Evolutionary conservation across 2,329 filamentous ascomycete genomes (phyloP).

Genomic region (Calonectria pteridis): DNA sequence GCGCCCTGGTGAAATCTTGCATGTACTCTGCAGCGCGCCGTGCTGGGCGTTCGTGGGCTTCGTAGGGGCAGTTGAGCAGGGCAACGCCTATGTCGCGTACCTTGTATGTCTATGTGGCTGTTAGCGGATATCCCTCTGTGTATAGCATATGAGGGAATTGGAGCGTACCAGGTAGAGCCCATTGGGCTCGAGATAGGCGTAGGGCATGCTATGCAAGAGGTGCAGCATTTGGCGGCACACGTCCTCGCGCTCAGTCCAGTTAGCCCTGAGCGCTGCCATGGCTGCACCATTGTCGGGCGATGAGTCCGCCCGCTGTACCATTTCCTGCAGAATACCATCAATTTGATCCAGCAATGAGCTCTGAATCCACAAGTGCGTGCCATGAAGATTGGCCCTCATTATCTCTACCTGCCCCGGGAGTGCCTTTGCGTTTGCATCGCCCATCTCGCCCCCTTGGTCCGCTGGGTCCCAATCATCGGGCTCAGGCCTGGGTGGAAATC

Average conservation of each 20-base stretch:
- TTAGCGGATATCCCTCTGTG: not conserved
- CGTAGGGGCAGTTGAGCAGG: conserved; percentile 50
- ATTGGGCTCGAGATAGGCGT: conserved; percentile 49
- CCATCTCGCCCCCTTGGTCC: not conserved
- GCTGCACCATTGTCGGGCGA: not conserved
- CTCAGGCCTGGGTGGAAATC: not conserved
- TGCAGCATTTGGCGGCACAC: conserved; percentile 52
- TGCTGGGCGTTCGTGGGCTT: conserved; percentile 39
- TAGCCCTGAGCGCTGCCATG: conserved; percentile 27
- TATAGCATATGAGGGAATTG: not conserved
- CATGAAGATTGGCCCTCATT: conserved; percentile 51
- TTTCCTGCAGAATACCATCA: conserved; percentile 41
- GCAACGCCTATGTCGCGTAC: conserved; percentile 51
- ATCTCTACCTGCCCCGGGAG: conserved; percentile 39
- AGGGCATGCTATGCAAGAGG: conserved; percentile 49
- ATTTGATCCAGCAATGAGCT: conserved; percentile 51
- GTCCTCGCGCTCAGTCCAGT: conserved; percentile 51
- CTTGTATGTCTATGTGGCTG: conserved; percentile 44
- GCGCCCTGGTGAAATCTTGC: conserved; percentile 44
- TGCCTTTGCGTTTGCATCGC: conserved; percentile 14
- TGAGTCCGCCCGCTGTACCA: conserved; percentile 1
- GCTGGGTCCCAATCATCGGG: not conserved
- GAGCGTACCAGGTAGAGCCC: conserved; percentile 48
- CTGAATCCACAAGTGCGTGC: conserved; percentile 54
- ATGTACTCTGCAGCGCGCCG: conserved; percentile 45